Evolutionary conservation across 2,329 filamentous ascomycete species (phyloP).

Genomic region (Colletotrichum cordylinicola): DNA sequence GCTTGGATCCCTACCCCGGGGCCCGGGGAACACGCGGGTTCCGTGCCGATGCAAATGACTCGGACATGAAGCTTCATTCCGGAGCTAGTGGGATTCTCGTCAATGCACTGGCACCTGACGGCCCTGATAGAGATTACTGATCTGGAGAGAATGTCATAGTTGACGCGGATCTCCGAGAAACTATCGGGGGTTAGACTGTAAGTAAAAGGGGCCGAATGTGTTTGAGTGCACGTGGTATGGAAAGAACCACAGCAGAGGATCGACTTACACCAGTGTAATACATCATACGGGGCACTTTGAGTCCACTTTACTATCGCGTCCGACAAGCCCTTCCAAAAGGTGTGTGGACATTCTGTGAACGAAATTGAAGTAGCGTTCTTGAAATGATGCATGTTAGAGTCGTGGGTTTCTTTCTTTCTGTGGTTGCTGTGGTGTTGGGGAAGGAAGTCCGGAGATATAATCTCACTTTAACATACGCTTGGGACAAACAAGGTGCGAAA

Average conservation of each 20-base stretch:
- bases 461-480: conserved; percentile 2
- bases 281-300: neutral
- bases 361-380: too few species aligned
- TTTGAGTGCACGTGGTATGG: neutral
- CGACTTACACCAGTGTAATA: neutral
- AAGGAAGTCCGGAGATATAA: neutral
- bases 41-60: neutral
- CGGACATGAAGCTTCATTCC: neutral
- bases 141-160: neutral
- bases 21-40: neutral
- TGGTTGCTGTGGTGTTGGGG: neutral
- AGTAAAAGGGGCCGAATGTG: neutral
- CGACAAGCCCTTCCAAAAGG: neutral
- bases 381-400: neutral
- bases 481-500: neutral
- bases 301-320: neutral
- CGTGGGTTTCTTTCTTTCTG: neutral
- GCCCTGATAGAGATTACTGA: neutral
- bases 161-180: neutral
- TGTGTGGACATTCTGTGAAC: neutral
- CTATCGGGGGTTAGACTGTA: neutral
- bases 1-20: neutral
- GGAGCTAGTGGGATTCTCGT: neutral
- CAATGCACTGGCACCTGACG: neutral
- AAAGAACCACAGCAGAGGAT: neutral